A percentile compares a stretch with the other conserved stretches of the same genome.
phyloP scores from a whole-genome alignment of 2,329 filamentous ascomycete genomes.

The Verticillium nubilum region DNA sequence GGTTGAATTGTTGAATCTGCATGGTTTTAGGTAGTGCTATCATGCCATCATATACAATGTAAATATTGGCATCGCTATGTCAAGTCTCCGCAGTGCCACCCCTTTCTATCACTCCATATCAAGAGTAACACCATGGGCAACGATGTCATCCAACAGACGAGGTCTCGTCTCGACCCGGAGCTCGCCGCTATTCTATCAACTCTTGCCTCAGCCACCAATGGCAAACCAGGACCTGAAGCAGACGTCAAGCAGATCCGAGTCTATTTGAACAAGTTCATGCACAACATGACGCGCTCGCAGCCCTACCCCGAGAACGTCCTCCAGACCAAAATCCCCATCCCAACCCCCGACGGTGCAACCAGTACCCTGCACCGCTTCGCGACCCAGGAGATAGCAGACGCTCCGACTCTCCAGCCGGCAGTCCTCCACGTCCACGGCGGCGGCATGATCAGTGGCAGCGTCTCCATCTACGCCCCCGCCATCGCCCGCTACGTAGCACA shows the following conservation, averaged over 20 bases:
- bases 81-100: too few relatives aligned
- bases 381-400: not conserved
- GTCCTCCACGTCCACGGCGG: slow-evolving; percentile 34
- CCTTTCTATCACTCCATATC: too few relatives aligned
- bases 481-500: slow-evolving; percentile 18
- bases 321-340: slow-evolving; percentile 8
- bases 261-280: not conserved
- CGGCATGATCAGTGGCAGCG: slow-evolving; percentile 26
- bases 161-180: not conserved
- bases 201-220: too few relatives aligned
- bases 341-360: slow-evolving; percentile 10
- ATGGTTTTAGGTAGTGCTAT: too few relatives aligned
- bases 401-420: slow-evolving; percentile 15
- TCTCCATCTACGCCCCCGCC: slow-evolving; percentile 16
- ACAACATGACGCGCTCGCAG: not conserved
- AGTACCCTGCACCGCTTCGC: slow-evolving; percentile 14
- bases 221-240: not conserved
- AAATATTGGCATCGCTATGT: too few relatives aligned
- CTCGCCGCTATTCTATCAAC: not conserved
- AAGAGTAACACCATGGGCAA: not conserved
- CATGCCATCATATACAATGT: too few relatives aligned
- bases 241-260: not conserved
- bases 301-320: slow-evolving; percentile 5
- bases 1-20: too few relatives aligned
- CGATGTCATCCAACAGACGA: not conserved